These are phyloP conservation scores for Moesziomyces aphidis DNA, from an alignment of 1,284 basidiomycete genomes.

Conservation along the genomic window DNA sequence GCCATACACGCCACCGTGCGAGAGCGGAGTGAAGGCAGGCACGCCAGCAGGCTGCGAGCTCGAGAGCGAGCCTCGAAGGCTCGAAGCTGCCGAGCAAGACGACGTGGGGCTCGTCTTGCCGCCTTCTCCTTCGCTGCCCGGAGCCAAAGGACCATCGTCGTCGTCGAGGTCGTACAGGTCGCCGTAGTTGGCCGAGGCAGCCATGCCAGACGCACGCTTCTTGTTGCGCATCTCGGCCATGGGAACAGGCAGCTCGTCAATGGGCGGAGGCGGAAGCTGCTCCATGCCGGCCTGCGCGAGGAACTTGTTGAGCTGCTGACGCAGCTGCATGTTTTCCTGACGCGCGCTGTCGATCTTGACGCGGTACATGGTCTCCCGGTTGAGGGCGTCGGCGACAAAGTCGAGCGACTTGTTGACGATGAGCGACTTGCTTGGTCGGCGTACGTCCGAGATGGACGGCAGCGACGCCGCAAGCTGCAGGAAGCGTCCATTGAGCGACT, in stretches of 20 bases:
- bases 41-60: slow-evolving; percentile 29
- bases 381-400: slow-evolving; percentile 58
- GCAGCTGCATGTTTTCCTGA: slow-evolving; percentile 49
- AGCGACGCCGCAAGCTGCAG: slow-evolving; percentile 56
- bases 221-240: slow-evolving; percentile 47
- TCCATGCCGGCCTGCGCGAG: slow-evolving; percentile 48
- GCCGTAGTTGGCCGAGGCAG: slow-evolving; percentile 7
- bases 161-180: slow-evolving; percentile 45
- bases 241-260: slow-evolving; percentile 42
- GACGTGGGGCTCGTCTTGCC: slow-evolving; percentile 43
- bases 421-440: slow-evolving; percentile 58
- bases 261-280: slow-evolving; percentile 25
- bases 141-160: slow-evolving; percentile 36
- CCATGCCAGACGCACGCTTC: slow-evolving; percentile 23
- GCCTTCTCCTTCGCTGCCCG: slow-evolving; percentile 43
- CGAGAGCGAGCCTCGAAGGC: slow-evolving; percentile 29
- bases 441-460: slow-evolving; percentile 57
- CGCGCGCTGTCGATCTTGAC: slow-evolving; percentile 51
- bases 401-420: slow-evolving; percentile 63
- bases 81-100: slow-evolving; percentile 29
- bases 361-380: slow-evolving; percentile 53
- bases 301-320: slow-evolving; percentile 55
- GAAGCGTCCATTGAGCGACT: slow-evolving; percentile 60
- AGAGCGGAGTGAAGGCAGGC: slow-evolving; percentile 29
- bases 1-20: slow-evolving; percentile 14